phyloP scores from a whole-genome alignment of 2,329 filamentous ascomycete genomes.

The Trichoderma cornu-damae region DNA sequence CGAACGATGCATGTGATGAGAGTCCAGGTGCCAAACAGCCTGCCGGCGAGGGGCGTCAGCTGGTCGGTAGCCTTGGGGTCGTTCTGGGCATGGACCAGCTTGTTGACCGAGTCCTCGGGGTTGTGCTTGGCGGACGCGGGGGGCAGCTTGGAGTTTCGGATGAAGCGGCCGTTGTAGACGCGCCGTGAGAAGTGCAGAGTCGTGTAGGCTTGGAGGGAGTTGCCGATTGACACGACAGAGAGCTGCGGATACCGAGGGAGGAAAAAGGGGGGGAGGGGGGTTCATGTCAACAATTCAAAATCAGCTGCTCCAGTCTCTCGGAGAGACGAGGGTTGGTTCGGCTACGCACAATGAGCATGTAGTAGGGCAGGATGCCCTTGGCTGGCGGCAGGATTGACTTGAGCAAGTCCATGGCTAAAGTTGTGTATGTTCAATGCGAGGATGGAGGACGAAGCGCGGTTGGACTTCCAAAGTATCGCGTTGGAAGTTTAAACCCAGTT shows the following conservation, averaged over 20 bases:
- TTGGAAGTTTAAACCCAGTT: too few species aligned
- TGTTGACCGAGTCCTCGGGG: conserved; percentile 49
- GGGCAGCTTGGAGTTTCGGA: conserved; percentile 45
- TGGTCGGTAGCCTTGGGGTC: conserved; percentile 49
- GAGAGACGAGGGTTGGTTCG: background rate
- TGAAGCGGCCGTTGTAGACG: conserved; percentile 69
- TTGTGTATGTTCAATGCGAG: too few species aligned
- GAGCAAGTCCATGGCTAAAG: conserved; percentile 45
- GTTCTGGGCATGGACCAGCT: conserved; percentile 43
- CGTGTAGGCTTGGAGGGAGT: conserved; percentile 76
- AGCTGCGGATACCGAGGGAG: too few species aligned
- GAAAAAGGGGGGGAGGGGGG: too few species aligned
- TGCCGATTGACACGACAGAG: conserved; percentile 74
- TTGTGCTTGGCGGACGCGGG: conserved; percentile 40
- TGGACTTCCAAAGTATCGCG: too few species aligned
- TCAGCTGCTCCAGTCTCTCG: too few species aligned
- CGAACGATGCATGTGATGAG: conserved; percentile 71
- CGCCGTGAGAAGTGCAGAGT: conserved; percentile 79
- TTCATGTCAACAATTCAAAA: conserved; percentile 1
- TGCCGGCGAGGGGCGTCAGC: conserved; percentile 69
- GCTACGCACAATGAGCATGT: conserved; percentile 50
- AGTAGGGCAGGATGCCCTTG: conserved; percentile 54
- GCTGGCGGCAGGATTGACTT: conserved; percentile 43
- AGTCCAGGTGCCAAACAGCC: conserved; percentile 86
- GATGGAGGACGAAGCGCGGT: too few species aligned